These are phyloP conservation scores for Phytophthora agathidicida DNA, from an alignment of 352 stramenopile species.

Conservation along the genomic window DNA sequence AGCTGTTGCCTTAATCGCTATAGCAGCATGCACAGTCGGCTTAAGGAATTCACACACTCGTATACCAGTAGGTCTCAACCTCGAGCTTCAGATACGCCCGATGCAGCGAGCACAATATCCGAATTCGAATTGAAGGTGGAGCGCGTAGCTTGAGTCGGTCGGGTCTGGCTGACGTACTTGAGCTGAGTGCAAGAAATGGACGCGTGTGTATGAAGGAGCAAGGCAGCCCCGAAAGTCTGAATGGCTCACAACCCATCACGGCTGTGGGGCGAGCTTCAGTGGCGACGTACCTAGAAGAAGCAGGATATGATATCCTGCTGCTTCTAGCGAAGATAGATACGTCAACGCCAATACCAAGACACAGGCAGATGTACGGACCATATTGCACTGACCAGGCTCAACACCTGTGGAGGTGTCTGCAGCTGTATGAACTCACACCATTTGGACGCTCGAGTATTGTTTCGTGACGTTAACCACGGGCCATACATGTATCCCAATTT, in stretches of 20 bases:
- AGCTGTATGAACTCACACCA: too few relatives aligned
- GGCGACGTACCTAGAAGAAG: too few relatives aligned
- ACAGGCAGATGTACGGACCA: constrained; percentile 9
- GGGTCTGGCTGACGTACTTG: constrained; percentile 73
- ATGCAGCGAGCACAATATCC: constrained; percentile 79
- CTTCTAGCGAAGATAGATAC: neutral
- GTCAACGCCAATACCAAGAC: too few relatives aligned
- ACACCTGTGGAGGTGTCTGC: constrained; percentile 1
- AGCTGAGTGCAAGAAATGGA: too few relatives aligned
- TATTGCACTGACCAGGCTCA: too few relatives aligned
- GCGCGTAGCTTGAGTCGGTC: too few relatives aligned
- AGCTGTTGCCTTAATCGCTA: too few relatives aligned
- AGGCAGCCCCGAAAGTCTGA: neutral
- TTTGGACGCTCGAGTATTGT: too few relatives aligned
- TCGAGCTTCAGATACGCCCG: constrained; percentile 56
- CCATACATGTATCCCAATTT: too few relatives aligned
- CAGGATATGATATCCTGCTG: neutral
- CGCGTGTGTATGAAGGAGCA: too few relatives aligned
- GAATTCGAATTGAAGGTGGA: constrained; percentile 75
- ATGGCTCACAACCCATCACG: neutral
- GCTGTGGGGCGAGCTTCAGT: neutral
- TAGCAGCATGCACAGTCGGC: too few relatives aligned
- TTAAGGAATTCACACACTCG: constrained; percentile 17
- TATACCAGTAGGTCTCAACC: neutral
- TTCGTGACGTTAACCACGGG: too few relatives aligned